phyloP scores from a whole-genome alignment of 768 basidiomycete genomes.

The Termitomyces sp. region DNA sequence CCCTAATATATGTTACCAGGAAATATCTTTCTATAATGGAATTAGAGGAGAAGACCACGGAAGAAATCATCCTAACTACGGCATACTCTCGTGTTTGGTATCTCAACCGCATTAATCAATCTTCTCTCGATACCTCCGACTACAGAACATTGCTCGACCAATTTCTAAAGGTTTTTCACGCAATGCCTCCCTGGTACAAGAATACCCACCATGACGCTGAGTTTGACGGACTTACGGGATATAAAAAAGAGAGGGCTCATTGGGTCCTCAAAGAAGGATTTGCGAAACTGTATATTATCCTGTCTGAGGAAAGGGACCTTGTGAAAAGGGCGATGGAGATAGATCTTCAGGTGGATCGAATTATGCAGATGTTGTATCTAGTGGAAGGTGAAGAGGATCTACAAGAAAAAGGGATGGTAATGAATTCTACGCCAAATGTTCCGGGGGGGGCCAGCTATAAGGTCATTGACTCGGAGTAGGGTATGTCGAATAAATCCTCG shows the following conservation, averaged over 20 bases:
- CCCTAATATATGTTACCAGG: neutral
- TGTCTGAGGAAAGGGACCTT: neutral
- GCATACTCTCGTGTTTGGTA: neutral
- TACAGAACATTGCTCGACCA: neutral
- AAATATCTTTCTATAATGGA: neutral
- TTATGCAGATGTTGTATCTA: too few species aligned
- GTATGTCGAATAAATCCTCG: neutral
- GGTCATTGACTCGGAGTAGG: too few species aligned
- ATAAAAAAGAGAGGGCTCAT: neutral
- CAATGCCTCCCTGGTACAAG: too few species aligned
- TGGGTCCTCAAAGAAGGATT: neutral
- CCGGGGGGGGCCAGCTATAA: neutral
- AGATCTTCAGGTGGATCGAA: neutral
- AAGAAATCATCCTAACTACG: neutral
- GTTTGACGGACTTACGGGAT: neutral
- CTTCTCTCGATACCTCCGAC: neutral
- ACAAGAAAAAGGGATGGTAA: neutral
- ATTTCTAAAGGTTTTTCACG: neutral
- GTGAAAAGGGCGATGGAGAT: neutral
- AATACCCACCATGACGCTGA: too few species aligned
- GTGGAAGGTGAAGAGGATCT: too few species aligned
- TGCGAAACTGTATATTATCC: neutral
- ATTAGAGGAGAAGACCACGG: neutral
- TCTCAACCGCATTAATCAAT: neutral
- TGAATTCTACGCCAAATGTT: neutral